Percentiles rank a stretch among this genome's conserved stretches.
Evolutionary conservation across 2,329 filamentous ascomycete species (phyloP).

Genomic region (Fusarium kyushuense): DNA sequence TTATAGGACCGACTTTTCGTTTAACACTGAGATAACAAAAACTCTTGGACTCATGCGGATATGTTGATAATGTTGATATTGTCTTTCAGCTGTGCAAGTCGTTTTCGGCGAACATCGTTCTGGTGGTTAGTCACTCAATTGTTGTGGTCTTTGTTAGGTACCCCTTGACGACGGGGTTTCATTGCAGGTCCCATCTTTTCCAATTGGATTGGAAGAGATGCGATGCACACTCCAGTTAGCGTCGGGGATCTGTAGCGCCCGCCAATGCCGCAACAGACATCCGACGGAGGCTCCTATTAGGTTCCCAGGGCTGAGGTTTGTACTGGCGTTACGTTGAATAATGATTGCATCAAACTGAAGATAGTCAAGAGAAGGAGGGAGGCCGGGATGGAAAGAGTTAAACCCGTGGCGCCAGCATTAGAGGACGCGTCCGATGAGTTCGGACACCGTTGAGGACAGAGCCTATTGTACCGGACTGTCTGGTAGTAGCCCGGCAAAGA

Average conservation of each 20-base stretch:
- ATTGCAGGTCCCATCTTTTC: constrained; percentile 21
- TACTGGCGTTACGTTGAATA: not conserved
- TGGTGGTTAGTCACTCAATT: not conserved
- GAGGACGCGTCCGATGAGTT: constrained; percentile 16
- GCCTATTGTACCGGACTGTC: not conserved
- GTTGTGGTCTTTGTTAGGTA: constrained; percentile 5
- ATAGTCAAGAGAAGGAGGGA: not conserved
- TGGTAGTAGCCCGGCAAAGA: not conserved
- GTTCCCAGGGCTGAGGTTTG: constrained; percentile 36
- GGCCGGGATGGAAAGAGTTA: constrained; percentile 3
- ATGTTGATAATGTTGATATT: constrained; percentile 6
- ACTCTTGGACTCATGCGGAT: not conserved
- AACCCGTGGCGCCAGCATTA: constrained; percentile 25
- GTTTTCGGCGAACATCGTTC: not conserved
- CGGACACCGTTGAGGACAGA: constrained; percentile 18
- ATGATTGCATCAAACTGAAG: constrained; percentile 13
- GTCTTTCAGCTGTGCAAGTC: not conserved
- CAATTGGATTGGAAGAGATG: not conserved
- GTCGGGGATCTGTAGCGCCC: constrained; percentile 33
- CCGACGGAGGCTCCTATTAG: constrained; percentile 30
- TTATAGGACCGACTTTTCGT: constrained; percentile 6
- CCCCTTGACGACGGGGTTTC: constrained; percentile 27
- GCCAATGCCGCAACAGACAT: constrained; percentile 26
- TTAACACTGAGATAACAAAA: not conserved
- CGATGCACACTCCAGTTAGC: constrained; percentile 9